These are phyloP conservation scores for Fraxinus anomala DNA, from an alignment of 257 asterid genomes.

Conservation along the genomic window DNA sequence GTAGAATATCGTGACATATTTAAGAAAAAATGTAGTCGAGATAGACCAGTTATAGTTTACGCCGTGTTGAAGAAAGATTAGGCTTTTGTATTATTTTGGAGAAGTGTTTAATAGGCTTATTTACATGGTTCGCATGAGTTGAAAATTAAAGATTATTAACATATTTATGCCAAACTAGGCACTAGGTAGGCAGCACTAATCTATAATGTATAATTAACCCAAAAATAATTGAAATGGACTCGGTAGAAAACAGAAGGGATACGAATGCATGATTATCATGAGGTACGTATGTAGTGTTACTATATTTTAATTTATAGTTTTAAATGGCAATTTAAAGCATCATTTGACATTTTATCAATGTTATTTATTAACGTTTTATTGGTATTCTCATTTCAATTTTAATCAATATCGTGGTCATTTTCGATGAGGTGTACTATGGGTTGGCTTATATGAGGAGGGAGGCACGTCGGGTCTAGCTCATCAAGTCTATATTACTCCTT, in stretches of 20 bases:
- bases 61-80: no score
- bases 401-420: no score
- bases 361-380: not conserved
- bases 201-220: not conserved
- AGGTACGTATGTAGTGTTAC: not conserved
- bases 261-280: not conserved
- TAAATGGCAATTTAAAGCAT: not conserved
- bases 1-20: not conserved
- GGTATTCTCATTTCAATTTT: no score
- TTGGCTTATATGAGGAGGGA: no score
- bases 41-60: no score
- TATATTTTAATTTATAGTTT: not conserved
- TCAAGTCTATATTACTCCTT: not conserved
- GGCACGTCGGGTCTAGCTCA: no score
- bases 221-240: conserved; percentile 5
- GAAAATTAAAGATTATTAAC: not conserved
- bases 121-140: not conserved
- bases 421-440: not conserved
- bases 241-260: not conserved
- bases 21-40: not conserved
- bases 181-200: not conserved
- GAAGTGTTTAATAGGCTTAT: not conserved
- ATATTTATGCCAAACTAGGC: not conserved
- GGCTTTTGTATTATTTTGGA: no score
- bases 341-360: not conserved